A percentile compares a stretch with the other conserved stretches of the same genome.
phyloP scores from a whole-genome alignment of 2,329 filamentous ascomycete species.

The Beauveria varroae region DNA sequence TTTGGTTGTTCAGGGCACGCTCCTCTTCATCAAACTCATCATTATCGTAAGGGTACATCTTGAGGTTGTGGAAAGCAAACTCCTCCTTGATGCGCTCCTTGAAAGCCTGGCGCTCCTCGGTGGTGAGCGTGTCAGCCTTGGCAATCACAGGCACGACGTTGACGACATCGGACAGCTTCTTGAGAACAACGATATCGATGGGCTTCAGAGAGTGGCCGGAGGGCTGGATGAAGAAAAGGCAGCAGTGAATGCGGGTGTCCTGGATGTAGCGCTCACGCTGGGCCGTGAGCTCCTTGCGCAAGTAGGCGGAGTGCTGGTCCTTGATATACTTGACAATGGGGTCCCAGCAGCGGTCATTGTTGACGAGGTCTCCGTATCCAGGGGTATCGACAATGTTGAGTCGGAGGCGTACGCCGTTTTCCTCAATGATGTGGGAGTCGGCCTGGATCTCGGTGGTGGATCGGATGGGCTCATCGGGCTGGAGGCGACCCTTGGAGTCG shows the following conservation, averaged over 20 bases:
- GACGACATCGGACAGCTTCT: constrained; percentile 98
- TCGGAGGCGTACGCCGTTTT: constrained; percentile 94
- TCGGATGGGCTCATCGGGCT: constrained; percentile 87
- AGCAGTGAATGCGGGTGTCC: constrained; percentile 98
- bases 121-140: constrained; percentile 91
- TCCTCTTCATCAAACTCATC: constrained; percentile 98
- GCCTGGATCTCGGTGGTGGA: constrained; percentile 97
- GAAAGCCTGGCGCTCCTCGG: constrained; percentile 92
- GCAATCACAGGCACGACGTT: constrained; percentile 98
- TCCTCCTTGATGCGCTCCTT: constrained; percentile 99
- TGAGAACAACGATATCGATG: constrained; percentile 97
- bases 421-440: constrained; percentile 97
- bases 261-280: constrained; percentile 99
- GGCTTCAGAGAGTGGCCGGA: constrained; percentile 98
- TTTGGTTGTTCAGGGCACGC: constrained; percentile 83
- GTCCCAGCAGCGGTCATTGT: constrained; percentile 99
- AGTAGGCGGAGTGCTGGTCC: constrained; percentile 98
- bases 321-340: constrained; percentile 99
- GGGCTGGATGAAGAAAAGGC: constrained; percentile 98
- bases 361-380: constrained; percentile 96
- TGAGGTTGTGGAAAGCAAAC: constrained; percentile 98
- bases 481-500: constrained; percentile 93
- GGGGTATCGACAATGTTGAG: constrained; percentile 99
- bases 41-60: constrained; percentile 99
- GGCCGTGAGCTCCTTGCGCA: constrained; percentile 97